Conservation (phyloP, 768 basidiomycete genomes). For the Rubroboletus satanas region DNA sequence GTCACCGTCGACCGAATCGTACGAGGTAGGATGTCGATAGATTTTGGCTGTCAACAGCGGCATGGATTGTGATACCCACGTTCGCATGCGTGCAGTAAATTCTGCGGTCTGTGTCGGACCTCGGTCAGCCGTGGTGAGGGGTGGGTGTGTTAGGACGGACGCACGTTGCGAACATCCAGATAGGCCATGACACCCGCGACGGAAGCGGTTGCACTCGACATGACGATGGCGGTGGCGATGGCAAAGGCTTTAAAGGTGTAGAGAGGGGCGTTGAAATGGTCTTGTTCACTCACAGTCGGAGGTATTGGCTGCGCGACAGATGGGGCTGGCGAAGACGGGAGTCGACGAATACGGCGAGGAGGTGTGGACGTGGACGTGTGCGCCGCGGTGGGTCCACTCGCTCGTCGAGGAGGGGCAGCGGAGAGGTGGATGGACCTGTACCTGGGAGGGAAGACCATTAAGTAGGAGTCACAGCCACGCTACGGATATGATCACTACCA, state of each 20-base stretch:
- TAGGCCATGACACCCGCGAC: slow-evolving; percentile 48
- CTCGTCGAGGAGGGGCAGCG: neutral
- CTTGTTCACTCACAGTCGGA: neutral
- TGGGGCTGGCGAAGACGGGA: neutral
- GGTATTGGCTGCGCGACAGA: neutral
- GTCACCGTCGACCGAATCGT: slow-evolving; percentile 12
- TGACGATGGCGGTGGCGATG: slow-evolving; percentile 60
- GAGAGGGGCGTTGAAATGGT: slow-evolving; percentile 47
- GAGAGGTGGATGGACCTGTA: neutral
- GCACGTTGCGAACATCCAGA: slow-evolving; percentile 54
- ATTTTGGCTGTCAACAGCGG: slow-evolving; percentile 51
- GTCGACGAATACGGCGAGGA: neutral
- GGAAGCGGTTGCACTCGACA: slow-evolving; percentile 41
- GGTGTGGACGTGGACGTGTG: neutral
- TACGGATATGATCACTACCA: neutral
- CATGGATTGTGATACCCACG: slow-evolving; percentile 41
- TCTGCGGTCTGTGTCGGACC: slow-evolving; percentile 44
- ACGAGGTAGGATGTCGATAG: slow-evolving; percentile 39
- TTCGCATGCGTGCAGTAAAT: slow-evolving; percentile 57
- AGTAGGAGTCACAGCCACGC: neutral
- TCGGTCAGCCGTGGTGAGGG: neutral
- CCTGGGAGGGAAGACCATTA: neutral
- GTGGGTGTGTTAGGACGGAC: neutral
- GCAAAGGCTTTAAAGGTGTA: slow-evolving; percentile 61
- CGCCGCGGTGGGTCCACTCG: neutral